Evolutionary conservation across 805 yeast species (phyloP), one percentile per base, ranked within the genome.

Genomic region (Priceomyces carsonii): DNA sequence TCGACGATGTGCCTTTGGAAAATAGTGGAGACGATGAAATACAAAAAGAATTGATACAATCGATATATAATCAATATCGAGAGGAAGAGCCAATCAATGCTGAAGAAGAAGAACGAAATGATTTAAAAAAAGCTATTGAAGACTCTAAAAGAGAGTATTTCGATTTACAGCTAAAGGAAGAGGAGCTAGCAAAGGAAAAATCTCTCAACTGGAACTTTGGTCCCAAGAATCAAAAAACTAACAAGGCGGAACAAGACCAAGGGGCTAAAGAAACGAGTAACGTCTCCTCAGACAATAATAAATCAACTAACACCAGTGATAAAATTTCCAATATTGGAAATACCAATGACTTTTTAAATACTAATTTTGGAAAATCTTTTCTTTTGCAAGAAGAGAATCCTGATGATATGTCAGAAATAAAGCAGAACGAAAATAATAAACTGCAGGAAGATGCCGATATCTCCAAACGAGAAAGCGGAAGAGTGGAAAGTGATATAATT

Each of bases 1-100:
- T 85, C 81, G 90, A 85, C 48, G 95, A 85, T 43, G 84, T 85
- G 30, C 70, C 80, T 2, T 53, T 74, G 7, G 63, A 63, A 30
- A 48, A 53, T 2, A 51, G 51, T 26, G 66, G 61, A 29, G 65
- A 57, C 12, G 44, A 48, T 20, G 53, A 55, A 9, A 24, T 38
- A 10, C 53, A 57, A 14, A 50, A 41, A 30, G 70, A 66, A 1
- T 33, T 67, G 9, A 58, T 68, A 2, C 60, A 57, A 32, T 64
- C 71, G 1, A 56, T 68, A 1, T 68, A 68, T 38, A 59, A 53
- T 6, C 56, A 53, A 42, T 63, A 50, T 38, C 44, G 40, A 12
- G 48, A 42, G 4, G 36, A 40, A 13, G 43, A 35, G 12, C 31
- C 32, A 32, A 22, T 15, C 20, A 22, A 22, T 3, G 13, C 20